Evolutionary conservation across 192 early-diverging fungal genomes (phyloP).

Genomic region (Coemansia sp.): DNA sequence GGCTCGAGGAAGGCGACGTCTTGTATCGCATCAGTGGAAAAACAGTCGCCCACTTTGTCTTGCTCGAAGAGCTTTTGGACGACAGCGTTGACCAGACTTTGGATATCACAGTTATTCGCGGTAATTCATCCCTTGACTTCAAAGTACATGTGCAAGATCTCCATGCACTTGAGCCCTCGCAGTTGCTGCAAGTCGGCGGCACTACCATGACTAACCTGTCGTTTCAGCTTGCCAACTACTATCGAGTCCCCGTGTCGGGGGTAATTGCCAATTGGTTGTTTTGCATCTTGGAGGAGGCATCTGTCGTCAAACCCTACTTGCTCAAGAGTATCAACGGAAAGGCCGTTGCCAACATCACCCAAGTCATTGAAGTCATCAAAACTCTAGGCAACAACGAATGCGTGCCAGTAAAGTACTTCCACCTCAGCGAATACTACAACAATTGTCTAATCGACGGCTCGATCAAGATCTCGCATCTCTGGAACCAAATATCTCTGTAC

Average conservation of each 20-base stretch:
- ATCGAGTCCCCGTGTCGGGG: conserved; percentile 70
- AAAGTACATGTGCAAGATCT: conserved; percentile 66
- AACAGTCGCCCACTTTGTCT: conserved; percentile 70
- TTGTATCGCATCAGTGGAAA: conserved; percentile 65
- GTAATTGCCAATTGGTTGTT: conserved; percentile 60
- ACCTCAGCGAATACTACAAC: conserved; percentile 20
- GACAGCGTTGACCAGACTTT: conserved; percentile 57
- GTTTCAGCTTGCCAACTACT: conserved; percentile 74
- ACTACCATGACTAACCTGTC: conserved; percentile 73
- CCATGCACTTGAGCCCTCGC: conserved; percentile 76
- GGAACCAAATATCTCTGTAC: conserved; percentile 37
- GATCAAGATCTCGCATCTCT: conserved; percentile 25
- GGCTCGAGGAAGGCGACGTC: conserved; percentile 71
- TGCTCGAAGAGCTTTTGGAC: conserved; percentile 66
- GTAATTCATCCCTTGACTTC: conserved; percentile 52
- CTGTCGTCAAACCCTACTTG: conserved; percentile 14
- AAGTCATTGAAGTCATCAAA: conserved; percentile 65
- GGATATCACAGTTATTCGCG: conserved; percentile 59
- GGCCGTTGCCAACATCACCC: conserved; percentile 64
- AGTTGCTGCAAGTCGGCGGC: conserved; percentile 85
- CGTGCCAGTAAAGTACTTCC: conserved; percentile 22
- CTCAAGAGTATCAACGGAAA: conserved; percentile 67
- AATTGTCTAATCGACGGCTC: not conserved
- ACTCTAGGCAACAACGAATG: conserved; percentile 57
- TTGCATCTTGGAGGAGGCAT: not conserved